Evolutionary conservation across 129 eudicot species (phyloP).

Genomic region (Tagetes erecta): DNA sequence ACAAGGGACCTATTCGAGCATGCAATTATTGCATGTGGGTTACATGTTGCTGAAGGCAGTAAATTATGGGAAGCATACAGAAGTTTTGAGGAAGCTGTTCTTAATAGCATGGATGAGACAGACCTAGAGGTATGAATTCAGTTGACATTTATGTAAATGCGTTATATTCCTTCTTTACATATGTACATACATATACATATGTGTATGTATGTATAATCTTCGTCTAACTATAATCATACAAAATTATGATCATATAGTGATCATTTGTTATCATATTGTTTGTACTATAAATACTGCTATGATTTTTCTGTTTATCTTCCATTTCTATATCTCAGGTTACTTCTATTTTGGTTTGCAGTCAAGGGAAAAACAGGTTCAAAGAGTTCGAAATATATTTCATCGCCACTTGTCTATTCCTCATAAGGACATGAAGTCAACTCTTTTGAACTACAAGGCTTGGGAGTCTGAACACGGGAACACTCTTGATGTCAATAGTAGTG

Average conservation of each 20-base stretch:
- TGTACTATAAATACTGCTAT: conserved; percentile 13
- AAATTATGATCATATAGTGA: not conserved
- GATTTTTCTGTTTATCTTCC: conserved; percentile 17
- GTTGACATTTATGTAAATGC: conserved; percentile 4
- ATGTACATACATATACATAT: not conserved
- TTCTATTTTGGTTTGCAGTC: conserved; percentile 46
- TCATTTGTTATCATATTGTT: not conserved
- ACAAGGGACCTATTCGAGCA: conserved; percentile 84
- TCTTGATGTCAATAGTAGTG: conserved; percentile 44
- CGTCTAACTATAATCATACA: not conserved
- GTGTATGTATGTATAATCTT: not conserved
- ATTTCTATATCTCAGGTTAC: conserved; percentile 32
- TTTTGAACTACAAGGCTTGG: conserved; percentile 75
- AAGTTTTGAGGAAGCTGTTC: conserved; percentile 66
- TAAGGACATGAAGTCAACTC: conserved; percentile 50
- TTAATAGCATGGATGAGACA: conserved; percentile 50
- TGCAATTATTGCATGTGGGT: conserved; percentile 87
- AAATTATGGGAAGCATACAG: conserved; percentile 80
- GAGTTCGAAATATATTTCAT: conserved; percentile 66
- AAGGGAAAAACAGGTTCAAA: conserved; percentile 77
- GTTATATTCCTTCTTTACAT: not conserved
- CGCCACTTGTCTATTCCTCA: conserved; percentile 82
- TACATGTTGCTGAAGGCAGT: conserved; percentile 84
- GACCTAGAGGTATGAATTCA: conserved; percentile 53
- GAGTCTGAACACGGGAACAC: conserved; percentile 62